These are phyloP conservation scores for Orbilia quercus DNA, from an alignment of 2,329 filamentous ascomycete species.

Conservation along the genomic window DNA sequence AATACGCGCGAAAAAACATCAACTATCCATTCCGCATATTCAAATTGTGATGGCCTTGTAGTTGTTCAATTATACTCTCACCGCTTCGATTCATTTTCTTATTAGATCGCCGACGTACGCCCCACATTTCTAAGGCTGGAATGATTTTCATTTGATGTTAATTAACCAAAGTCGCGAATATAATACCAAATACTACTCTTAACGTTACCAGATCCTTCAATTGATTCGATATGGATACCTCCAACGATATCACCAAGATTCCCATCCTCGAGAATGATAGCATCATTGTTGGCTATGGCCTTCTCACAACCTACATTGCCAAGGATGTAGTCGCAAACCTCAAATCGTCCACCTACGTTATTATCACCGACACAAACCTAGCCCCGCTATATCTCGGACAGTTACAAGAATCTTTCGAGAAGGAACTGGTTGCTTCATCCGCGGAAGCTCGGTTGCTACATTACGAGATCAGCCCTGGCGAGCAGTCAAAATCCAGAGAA, in stretches of 20 bases:
- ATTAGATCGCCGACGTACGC: not conserved
- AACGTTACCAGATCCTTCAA: not conserved
- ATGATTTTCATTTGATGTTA: no score
- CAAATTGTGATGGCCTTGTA: slow-evolving; percentile 3
- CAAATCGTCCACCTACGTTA: slow-evolving; percentile 88
- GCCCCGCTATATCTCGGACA: slow-evolving; percentile 80
- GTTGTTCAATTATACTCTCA: not conserved
- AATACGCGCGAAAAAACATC: slow-evolving; percentile 8
- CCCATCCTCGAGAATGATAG: slow-evolving; percentile 87
- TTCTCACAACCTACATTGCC: slow-evolving; percentile 85
- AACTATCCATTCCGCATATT: not conserved
- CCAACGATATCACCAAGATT: slow-evolving; percentile 67
- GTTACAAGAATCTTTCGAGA: slow-evolving; percentile 76
- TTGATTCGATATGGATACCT: slow-evolving; percentile 12
- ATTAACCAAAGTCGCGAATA: no score
- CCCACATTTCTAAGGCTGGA: no score
- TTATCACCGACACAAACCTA: slow-evolving; percentile 96
- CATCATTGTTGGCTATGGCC: slow-evolving; percentile 89
- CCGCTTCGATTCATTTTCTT: not conserved
- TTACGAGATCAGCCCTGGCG: slow-evolving; percentile 87
- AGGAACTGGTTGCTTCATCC: slow-evolving; percentile 55
- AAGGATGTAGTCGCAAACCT: slow-evolving; percentile 82
- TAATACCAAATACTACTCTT: not conserved
- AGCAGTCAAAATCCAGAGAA: slow-evolving; percentile 90
- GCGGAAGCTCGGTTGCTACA: slow-evolving; percentile 77